A percentile compares a stretch with the other conserved stretches of the same genome.
Conservation (phyloP, 2,329 filamentous ascomycete species). For the Aureobasidium sp. region DNA sequence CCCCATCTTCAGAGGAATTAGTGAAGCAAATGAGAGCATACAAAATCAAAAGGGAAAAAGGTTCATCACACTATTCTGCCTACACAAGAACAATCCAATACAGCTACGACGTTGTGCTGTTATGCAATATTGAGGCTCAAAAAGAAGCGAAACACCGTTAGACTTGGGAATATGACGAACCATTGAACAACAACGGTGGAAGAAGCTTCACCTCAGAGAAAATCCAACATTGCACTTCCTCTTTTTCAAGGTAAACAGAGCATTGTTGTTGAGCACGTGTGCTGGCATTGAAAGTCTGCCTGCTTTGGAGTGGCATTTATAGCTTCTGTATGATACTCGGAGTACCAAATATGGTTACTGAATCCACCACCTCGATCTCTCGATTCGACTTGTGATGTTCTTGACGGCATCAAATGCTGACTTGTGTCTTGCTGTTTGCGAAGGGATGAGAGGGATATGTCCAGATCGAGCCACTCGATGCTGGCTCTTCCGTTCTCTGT, state of each 20-base stretch:
- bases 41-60: no score
- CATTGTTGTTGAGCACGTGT: no score
- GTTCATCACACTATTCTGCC: no score
- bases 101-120: background rate
- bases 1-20: no score
- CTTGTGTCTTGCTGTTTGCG: background rate
- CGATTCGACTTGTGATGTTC: background rate
- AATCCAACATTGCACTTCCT: background rate
- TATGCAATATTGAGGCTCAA: background rate
- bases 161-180: background rate
- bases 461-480: background rate
- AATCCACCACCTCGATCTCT: background rate
- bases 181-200: background rate
- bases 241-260: no score
- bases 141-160: background rate
- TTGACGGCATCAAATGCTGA: background rate
- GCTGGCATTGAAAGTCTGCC: no score
- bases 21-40: no score
- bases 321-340: background rate
- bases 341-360: no score
- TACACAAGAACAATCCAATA: no score
- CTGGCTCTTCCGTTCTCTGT: background rate
- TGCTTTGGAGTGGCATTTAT: background rate
- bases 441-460: background rate
- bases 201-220: background rate